Percentiles rank a stretch among this genome's conserved stretches.
phyloP scores from a whole-genome alignment of 2,329 filamentous ascomycete species.

The Zalaria sp. region DNA sequence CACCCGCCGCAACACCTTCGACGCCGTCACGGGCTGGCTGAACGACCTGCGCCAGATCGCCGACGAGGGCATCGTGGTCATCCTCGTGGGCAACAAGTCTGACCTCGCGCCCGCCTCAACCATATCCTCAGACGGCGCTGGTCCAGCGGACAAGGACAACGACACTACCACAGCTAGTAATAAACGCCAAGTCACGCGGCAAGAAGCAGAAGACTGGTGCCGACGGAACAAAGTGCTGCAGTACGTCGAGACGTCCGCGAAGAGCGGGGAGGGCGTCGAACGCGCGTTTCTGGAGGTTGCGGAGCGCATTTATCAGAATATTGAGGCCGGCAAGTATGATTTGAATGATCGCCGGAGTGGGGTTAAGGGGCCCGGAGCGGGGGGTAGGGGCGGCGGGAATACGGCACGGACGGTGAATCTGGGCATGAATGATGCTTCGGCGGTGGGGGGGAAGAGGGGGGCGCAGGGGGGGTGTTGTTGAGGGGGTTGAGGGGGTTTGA shows the following conservation, averaged over 20 bases:
- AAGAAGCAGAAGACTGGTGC: constrained; percentile 87
- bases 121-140: constrained; percentile 15
- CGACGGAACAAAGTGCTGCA: constrained; percentile 70
- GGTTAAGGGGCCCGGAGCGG: constrained; percentile 57
- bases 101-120: constrained; percentile 50
- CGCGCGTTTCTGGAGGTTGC: constrained; percentile 85
- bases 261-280: constrained; percentile 89
- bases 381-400: constrained; percentile 28
- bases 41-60: constrained; percentile 89
- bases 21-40: constrained; percentile 83
- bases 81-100: constrained; percentile 89
- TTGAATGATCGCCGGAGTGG: constrained; percentile 84
- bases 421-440: constrained; percentile 25
- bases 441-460: constrained; percentile 15
- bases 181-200: constrained; percentile 62
- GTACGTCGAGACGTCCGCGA: constrained; percentile 93
- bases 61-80: constrained; percentile 86
- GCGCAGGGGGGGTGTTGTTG: constrained; percentile 15
- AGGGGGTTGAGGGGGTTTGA: constrained; percentile 1
- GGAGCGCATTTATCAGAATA: constrained; percentile 91
- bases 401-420: constrained; percentile 28
- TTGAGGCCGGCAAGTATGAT: constrained; percentile 89
- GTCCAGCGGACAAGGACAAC: constrained; percentile 2
- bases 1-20: constrained; percentile 69
- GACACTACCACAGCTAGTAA: constrained; percentile 30